phyloP scores from a whole-genome alignment of 1,284 basidiomycete species.

The Apiotrichum domesticum region DNA sequence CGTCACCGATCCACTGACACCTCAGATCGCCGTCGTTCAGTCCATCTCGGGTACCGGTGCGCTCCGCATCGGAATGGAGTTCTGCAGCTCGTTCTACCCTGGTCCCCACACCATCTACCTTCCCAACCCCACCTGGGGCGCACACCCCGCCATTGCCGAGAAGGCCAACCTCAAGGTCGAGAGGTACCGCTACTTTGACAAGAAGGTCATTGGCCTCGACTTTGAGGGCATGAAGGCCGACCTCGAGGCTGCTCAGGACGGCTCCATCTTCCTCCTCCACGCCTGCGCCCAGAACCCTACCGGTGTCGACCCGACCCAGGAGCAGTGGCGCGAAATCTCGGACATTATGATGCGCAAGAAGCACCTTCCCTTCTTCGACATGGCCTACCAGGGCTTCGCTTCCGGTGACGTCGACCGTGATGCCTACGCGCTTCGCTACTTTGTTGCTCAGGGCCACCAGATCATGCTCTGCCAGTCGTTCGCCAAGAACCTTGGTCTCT shows the following conservation, averaged over 20 bases:
- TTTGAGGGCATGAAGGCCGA: slow-evolving; percentile 86
- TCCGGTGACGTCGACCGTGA: slow-evolving; percentile 82
- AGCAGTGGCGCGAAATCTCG: slow-evolving; percentile 90
- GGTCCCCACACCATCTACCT: slow-evolving; percentile 84
- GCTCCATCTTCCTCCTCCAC: slow-evolving; percentile 53
- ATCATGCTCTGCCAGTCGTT: slow-evolving; percentile 87
- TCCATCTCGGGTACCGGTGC: slow-evolving; percentile 98
- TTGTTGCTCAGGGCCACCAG: slow-evolving; percentile 81
- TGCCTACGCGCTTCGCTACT: slow-evolving; percentile 93
- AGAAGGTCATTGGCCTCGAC: slow-evolving; percentile 86
- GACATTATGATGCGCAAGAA: slow-evolving; percentile 64
- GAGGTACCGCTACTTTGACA: slow-evolving; percentile 70
- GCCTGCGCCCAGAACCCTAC: slow-evolving; percentile 78
- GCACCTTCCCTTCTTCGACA: slow-evolving; percentile 57
- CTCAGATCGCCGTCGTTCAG: slow-evolving; percentile 81
- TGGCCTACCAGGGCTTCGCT: slow-evolving; percentile 91
- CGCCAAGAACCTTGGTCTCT: slow-evolving; percentile 98
- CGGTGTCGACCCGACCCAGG: slow-evolving; percentile 88
- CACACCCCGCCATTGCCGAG: slow-evolving; percentile 70
- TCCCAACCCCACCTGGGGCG: slow-evolving; percentile 93
- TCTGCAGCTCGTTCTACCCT: slow-evolving; percentile 79
- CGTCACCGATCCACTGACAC: not conserved
- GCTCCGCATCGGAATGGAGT: slow-evolving; percentile 90
- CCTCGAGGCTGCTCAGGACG: slow-evolving; percentile 54
- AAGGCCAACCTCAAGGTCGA: slow-evolving; percentile 83